Percentiles rank a stretch among this genome's conserved stretches.
Conservation (phyloP, 441 rosid genomes). For the Metrosideros polymorpha region DNA sequence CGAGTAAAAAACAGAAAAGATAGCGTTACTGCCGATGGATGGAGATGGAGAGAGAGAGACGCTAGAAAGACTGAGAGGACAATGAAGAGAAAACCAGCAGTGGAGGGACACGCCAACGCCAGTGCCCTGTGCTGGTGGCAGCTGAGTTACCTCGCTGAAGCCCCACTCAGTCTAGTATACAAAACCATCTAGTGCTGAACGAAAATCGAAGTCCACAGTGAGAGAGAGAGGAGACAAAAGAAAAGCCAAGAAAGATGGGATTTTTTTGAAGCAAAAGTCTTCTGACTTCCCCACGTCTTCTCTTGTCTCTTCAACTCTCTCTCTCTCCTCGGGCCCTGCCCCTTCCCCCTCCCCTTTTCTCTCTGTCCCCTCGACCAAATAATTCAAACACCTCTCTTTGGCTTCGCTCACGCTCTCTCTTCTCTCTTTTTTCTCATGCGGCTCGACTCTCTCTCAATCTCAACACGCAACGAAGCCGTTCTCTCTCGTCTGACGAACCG, state of each 20-base stretch:
- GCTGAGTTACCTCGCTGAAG: neutral
- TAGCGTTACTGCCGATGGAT: neutral
- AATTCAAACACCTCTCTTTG: too few species aligned
- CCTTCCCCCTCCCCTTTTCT: too few species aligned
- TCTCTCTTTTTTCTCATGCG: too few species aligned
- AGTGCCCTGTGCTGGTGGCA: neutral
- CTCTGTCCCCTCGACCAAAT: too few species aligned
- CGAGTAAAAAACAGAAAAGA: neutral
- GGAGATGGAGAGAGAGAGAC: neutral
- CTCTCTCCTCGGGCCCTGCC: too few species aligned
- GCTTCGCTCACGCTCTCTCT: too few species aligned
- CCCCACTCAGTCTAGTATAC: neutral
- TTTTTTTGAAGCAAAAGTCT: conserved; percentile 2
- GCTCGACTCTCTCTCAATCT: too few species aligned
- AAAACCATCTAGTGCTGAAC: neutral
- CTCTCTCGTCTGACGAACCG: too few species aligned
- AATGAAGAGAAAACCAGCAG: neutral
- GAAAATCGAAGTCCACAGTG: neutral
- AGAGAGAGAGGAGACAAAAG: neutral
- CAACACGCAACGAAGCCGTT: too few species aligned
- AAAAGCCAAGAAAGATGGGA: conserved; percentile 4
- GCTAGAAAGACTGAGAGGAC: neutral
- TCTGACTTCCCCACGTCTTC: conserved; percentile 32
- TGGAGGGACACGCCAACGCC: neutral
- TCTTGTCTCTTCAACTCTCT: conserved; percentile 36